These are phyloP conservation scores for Diutina rugosa DNA, from an alignment of 1,139 yeast species.

Conservation along the genomic window DNA sequence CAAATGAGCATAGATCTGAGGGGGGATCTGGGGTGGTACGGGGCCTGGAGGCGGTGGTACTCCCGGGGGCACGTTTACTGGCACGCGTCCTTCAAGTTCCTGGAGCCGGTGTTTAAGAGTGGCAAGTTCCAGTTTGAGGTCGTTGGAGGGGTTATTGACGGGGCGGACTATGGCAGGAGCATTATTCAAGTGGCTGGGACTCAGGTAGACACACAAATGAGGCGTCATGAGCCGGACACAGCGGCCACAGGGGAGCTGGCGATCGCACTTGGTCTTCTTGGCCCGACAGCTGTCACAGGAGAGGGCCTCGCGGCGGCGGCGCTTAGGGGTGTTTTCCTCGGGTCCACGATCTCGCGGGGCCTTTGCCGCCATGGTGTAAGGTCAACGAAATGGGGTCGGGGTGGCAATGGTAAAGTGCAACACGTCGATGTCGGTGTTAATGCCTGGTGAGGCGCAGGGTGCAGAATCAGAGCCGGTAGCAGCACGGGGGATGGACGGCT, in stretches of 20 bases:
- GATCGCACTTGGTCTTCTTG: conserved; percentile 1
- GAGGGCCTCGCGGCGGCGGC: neutral
- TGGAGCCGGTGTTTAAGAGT: neutral
- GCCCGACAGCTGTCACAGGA: conserved; percentile 2
- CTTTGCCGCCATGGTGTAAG: neutral
- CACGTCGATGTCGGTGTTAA: neutral
- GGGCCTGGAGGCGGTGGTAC: neutral
- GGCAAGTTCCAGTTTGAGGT: neutral
- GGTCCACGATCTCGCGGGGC: neutral
- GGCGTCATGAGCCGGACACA: neutral
- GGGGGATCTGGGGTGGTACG: neutral
- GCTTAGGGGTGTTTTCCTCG: neutral
- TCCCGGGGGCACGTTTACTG: neutral
- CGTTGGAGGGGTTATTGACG: neutral
- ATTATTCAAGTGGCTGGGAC: neutral
- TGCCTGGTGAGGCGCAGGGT: neutral
- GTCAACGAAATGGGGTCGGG: neutral
- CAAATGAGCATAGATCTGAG: neutral
- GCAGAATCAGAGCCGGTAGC: neutral
- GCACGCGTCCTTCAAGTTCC: neutral
- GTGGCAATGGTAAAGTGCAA: neutral
- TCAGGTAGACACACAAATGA: neutral
- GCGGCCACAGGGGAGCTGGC: neutral
- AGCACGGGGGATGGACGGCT: neutral
- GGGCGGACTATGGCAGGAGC: neutral